Conservation (phyloP, 176 grass and related monocot species). For the Oryza coarctata region DNA sequence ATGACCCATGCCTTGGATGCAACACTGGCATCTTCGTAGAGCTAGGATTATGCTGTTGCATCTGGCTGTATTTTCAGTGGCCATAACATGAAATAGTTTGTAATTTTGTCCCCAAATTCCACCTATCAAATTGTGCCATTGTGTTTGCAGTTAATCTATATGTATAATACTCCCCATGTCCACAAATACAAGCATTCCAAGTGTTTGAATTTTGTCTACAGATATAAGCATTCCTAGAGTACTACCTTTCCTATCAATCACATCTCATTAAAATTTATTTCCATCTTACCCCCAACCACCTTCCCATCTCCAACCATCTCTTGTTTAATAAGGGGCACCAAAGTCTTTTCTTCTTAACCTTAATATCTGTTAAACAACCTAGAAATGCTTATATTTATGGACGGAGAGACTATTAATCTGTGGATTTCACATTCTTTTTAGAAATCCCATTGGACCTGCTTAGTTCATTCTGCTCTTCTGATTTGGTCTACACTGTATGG, state of each 20-base stretch:
- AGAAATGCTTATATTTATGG: too few relatives aligned
- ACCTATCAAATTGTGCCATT: neutral
- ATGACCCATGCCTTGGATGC: neutral
- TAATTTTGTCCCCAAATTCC: neutral
- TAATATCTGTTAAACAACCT: too few relatives aligned
- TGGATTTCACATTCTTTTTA: neutral
- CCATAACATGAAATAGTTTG: neutral
- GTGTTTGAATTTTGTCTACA: too few relatives aligned
- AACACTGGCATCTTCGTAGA: neutral
- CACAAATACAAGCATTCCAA: too few relatives aligned
- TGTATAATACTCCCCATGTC: neutral
- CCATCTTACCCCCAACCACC: too few relatives aligned
- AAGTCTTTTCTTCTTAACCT: too few relatives aligned
- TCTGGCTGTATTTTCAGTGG: neutral
- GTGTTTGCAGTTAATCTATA: neutral
- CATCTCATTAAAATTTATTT: too few relatives aligned
- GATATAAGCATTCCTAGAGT: too few relatives aligned
- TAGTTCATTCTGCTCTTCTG: neutral
- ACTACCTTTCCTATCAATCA: too few relatives aligned
- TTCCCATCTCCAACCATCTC: too few relatives aligned
- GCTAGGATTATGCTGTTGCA: neutral
- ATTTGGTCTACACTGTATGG: neutral
- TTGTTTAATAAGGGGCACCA: too few relatives aligned
- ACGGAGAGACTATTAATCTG: neutral
- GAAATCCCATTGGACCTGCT: neutral